Evolutionary conservation across 306 rosid genomes (phyloP).

Genomic region (Cicer yamashitae): DNA sequence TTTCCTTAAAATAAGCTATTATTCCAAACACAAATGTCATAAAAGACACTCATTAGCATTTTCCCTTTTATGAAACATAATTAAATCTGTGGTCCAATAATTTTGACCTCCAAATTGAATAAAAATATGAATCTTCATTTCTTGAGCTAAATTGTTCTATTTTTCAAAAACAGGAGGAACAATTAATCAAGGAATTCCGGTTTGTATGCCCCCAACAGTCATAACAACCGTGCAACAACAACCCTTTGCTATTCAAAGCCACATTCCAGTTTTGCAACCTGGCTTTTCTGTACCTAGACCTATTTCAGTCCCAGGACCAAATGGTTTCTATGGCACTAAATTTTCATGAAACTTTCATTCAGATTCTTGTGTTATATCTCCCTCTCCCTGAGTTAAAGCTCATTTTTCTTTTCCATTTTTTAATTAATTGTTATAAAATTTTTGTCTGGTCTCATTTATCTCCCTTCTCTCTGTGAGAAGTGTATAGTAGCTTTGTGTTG

Average conservation of each 20-base stretch:
- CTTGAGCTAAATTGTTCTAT: conserved; percentile 24
- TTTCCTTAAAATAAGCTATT: conserved; percentile 16
- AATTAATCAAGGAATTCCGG: conserved; percentile 66
- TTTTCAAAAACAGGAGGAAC: conserved; percentile 58
- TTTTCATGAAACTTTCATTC: conserved; percentile 47
- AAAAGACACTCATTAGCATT: background rate
- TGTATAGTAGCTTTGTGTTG: conserved; percentile 43
- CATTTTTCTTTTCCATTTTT: conserved; percentile 6
- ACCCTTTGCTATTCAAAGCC: conserved; percentile 64
- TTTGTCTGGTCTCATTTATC: conserved; percentile 42
- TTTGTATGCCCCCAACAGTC: conserved; percentile 62
- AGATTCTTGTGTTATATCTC: conserved; percentile 30
- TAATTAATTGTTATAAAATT: conserved; percentile 31
- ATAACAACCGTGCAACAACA: conserved; percentile 67
- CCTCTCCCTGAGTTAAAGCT: conserved; percentile 10
- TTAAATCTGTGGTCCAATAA: conserved; percentile 6
- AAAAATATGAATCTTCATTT: background rate
- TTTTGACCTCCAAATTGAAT: conserved; percentile 27
- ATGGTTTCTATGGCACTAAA: conserved; percentile 55
- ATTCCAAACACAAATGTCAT: conserved; percentile 7
- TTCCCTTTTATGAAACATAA: background rate
- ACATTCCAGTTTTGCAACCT: conserved; percentile 66
- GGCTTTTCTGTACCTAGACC: conserved; percentile 58
- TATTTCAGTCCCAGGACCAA: conserved; percentile 63
- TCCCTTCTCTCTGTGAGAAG: conserved; percentile 39